Evolutionary conservation across 805 yeast genomes (phyloP).

Genomic region (Kuraishia cidri): DNA sequence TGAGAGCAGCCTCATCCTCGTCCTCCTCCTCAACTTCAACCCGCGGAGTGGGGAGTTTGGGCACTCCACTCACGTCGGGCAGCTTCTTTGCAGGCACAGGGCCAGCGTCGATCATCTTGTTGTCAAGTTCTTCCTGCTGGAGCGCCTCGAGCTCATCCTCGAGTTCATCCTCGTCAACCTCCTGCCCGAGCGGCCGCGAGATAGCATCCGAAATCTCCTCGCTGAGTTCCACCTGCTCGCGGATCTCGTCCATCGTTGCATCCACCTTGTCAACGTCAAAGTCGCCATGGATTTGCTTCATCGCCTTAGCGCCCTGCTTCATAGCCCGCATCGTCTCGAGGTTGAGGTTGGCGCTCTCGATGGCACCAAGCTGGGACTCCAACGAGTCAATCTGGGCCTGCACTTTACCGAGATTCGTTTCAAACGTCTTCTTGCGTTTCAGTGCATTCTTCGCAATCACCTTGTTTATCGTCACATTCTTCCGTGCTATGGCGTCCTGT

Average conservation of each 20-base stretch:
- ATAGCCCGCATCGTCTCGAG: conserved; percentile 97
- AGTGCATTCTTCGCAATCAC: conserved; percentile 76
- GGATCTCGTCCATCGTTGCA: conserved; percentile 94
- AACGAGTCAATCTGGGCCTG: conserved; percentile 84
- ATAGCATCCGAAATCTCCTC: conserved; percentile 96
- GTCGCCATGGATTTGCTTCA: conserved; percentile 93
- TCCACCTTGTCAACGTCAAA: conserved; percentile 95
- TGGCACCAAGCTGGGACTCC: conserved; percentile 82
- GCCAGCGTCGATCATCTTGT: conserved; percentile 40
- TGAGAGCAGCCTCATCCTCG: conserved; percentile 77
- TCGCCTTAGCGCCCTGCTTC: conserved; percentile 96
- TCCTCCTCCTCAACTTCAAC: conserved; percentile 51
- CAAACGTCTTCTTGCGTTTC: conserved; percentile 79
- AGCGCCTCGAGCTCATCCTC: conserved; percentile 88
- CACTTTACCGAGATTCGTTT: conserved; percentile 67
- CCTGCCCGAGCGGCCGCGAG: conserved; percentile 84
- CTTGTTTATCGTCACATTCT: conserved; percentile 63
- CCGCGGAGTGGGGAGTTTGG: conserved; percentile 34
- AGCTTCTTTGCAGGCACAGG: conserved; percentile 26
- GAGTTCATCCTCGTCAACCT: conserved; percentile 77
- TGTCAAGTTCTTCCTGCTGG: conserved; percentile 73
- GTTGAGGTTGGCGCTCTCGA: conserved; percentile 93
- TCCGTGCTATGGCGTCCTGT: conserved; percentile 75
- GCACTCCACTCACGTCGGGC: conserved; percentile 39
- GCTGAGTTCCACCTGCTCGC: conserved; percentile 92